Evolutionary conservation across 768 basidiomycete genomes (phyloP).

Genomic region (Pisolithus marmoratus): DNA sequence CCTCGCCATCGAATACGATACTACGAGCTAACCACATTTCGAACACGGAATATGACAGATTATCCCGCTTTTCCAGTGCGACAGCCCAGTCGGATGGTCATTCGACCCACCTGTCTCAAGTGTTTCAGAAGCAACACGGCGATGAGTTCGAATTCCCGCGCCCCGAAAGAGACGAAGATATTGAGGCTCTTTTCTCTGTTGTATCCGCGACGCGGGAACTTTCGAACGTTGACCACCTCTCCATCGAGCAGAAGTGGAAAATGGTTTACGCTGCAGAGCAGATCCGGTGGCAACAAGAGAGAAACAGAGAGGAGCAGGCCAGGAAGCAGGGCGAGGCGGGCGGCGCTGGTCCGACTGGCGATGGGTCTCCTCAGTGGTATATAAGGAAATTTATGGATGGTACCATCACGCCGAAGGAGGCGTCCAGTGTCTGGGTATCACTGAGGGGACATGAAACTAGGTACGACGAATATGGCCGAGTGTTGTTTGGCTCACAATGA

Average conservation of each 20-base stretch:
- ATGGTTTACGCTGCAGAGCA: conserved; percentile 83
- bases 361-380: conserved; percentile 88
- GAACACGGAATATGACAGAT: conserved; percentile 48
- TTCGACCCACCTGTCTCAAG: conserved; percentile 39
- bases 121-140: conserved; percentile 47
- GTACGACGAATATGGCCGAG: conserved; percentile 36
- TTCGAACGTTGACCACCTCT: conserved; percentile 46
- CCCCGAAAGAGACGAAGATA: conserved; percentile 69
- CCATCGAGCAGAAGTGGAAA: conserved; percentile 86
- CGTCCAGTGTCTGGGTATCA: conserved; percentile 67
- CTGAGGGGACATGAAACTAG: conserved; percentile 75
- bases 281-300: conserved; percentile 71
- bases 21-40: conserved; percentile 46
- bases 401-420: conserved; percentile 78
- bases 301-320: conserved; percentile 55
- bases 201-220: conserved; percentile 68
- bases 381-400: conserved; percentile 86
- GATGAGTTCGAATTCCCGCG: conserved; percentile 71
- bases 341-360: conserved; percentile 45
- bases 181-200: conserved; percentile 75
- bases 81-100: conserved; percentile 42
- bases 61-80: conserved; percentile 51
- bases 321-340: conserved; percentile 57
- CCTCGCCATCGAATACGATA: conserved; percentile 30
- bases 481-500: conserved; percentile 14